Evolutionary conservation across 306 rosid species (phyloP).

Genomic region (Fagus crenata): DNA sequence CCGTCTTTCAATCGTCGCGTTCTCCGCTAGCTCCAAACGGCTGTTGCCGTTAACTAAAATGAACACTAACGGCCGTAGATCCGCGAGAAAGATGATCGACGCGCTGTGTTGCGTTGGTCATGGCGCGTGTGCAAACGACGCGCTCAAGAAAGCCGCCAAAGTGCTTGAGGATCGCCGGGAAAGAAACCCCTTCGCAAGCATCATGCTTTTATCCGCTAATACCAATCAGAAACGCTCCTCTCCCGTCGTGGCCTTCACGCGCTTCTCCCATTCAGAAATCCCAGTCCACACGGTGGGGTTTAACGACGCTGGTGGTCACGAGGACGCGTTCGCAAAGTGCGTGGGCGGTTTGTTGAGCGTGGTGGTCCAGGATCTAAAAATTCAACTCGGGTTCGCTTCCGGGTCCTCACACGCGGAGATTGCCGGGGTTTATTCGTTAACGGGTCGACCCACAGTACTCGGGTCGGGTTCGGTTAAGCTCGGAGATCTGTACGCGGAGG

Average conservation of each 20-base stretch:
- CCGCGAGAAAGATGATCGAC: slow-evolving; percentile 56
- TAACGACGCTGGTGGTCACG: slow-evolving; percentile 29
- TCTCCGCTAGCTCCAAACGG: slow-evolving; percentile 79
- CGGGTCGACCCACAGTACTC: slow-evolving; percentile 50
- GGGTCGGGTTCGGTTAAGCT: slow-evolving; percentile 45
- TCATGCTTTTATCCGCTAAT: slow-evolving; percentile 47
- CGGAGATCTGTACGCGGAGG: slow-evolving; percentile 69
- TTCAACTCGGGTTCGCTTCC: slow-evolving; percentile 58
- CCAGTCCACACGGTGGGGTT: slow-evolving; percentile 66
- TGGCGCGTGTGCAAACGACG: slow-evolving; percentile 58
- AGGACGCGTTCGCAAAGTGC: slow-evolving; percentile 47
- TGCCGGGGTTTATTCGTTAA: slow-evolving; percentile 61
- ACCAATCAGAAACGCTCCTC: slow-evolving; percentile 23
- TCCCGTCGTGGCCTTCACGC: slow-evolving; percentile 48
- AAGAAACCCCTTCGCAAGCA: slow-evolving; percentile 60
- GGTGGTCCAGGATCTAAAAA: slow-evolving; percentile 62
- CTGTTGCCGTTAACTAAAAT: slow-evolving; percentile 64
- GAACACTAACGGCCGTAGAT: slow-evolving; percentile 65
- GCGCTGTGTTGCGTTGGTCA: slow-evolving; percentile 53
- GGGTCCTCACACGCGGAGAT: slow-evolving; percentile 59
- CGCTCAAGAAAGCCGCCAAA: slow-evolving; percentile 81
- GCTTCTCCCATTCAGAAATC: slow-evolving; percentile 45
- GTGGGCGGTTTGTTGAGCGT: slow-evolving; percentile 53
- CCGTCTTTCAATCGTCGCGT: slow-evolving; percentile 83
- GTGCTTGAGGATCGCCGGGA: slow-evolving; percentile 92